phyloP scores from a whole-genome alignment of 169 alveolate genomes.

The Plasmodium gonderi region DNA sequence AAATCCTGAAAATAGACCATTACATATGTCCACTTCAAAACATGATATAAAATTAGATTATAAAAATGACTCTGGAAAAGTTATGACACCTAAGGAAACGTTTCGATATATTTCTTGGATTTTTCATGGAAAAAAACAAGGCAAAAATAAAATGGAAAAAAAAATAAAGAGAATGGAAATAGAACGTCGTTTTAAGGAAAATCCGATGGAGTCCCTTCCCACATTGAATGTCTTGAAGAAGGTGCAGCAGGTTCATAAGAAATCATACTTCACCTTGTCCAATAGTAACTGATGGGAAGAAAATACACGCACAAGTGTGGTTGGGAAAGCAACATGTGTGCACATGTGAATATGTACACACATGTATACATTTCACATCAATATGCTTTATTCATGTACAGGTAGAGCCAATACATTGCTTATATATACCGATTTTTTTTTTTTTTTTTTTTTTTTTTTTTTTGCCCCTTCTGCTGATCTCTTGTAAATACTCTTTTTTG shows the following conservation, averaged over 20 bases:
- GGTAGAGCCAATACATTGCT: too few species aligned
- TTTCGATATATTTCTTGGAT: slow-evolving; percentile 82
- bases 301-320: neutral
- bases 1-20: slow-evolving; percentile 74
- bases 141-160: slow-evolving; percentile 83
- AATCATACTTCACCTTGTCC: slow-evolving; percentile 76
- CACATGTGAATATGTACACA: neutral
- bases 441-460: too few species aligned
- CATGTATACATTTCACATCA: too few species aligned
- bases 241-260: slow-evolving; percentile 78
- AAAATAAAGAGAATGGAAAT: slow-evolving; percentile 80
- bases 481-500: too few species aligned
- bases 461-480: too few species aligned
- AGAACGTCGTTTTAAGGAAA: slow-evolving; percentile 76
- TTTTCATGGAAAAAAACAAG: slow-evolving; percentile 85
- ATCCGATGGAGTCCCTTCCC: slow-evolving; percentile 84
- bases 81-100: slow-evolving; percentile 86
- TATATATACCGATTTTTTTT: too few species aligned
- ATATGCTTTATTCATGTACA: too few species aligned
- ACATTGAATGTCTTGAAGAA: slow-evolving; percentile 81
- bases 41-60: slow-evolving; percentile 80
- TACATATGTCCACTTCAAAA: slow-evolving; percentile 69
- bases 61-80: slow-evolving; percentile 80
- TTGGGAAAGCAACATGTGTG: neutral
- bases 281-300: slow-evolving; percentile 8